Evolutionary conservation across 2,329 filamentous ascomycete species (phyloP).

Genomic region (Monilinia vaccinii-corymbosi): DNA sequence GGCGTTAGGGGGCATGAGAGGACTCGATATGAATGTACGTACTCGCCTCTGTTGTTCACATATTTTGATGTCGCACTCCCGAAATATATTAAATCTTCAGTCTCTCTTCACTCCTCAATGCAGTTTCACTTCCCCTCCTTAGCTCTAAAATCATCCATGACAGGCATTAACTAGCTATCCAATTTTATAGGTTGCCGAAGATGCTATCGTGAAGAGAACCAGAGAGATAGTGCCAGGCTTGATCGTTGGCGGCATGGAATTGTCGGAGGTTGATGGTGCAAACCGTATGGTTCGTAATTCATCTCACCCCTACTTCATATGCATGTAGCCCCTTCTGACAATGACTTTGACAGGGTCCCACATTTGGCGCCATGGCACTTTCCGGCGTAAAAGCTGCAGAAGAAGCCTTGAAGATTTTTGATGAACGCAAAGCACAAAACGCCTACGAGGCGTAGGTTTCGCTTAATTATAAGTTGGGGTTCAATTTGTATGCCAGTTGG

Average conservation of each 20-base stretch:
- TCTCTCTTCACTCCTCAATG: not conserved
- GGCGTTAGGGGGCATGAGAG: slow-evolving; percentile 84
- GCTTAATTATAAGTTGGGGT: not conserved
- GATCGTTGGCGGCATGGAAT: slow-evolving; percentile 91
- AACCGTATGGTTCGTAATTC: slow-evolving; percentile 65
- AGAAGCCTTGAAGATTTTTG: slow-evolving; percentile 70
- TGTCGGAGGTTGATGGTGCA: slow-evolving; percentile 81
- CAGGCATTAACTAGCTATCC: not conserved
- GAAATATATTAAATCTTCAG: no score
- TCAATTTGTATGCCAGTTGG: not conserved
- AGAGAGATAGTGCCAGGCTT: slow-evolving; percentile 80
- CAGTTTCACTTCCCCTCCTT: no score
- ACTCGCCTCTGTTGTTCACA: not conserved
- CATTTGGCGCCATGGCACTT: slow-evolving; percentile 83
- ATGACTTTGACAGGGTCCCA: slow-evolving; percentile 42
- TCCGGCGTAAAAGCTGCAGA: slow-evolving; percentile 86
- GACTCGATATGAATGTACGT: slow-evolving; percentile 72
- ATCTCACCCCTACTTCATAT: not conserved
- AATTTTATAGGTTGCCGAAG: slow-evolving; percentile 51
- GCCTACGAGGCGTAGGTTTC: slow-evolving; percentile 27
- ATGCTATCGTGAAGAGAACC: slow-evolving; percentile 87
- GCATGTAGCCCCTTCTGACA: not conserved
- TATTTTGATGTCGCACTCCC: not conserved
- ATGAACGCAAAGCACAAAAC: slow-evolving; percentile 69
- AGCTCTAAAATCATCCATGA: no score